A percentile compares a stretch with the other conserved stretches of the same genome.
Evolutionary conservation across 805 yeast species (phyloP).

Genomic region (Cyberlindnera mrakii): DNA sequence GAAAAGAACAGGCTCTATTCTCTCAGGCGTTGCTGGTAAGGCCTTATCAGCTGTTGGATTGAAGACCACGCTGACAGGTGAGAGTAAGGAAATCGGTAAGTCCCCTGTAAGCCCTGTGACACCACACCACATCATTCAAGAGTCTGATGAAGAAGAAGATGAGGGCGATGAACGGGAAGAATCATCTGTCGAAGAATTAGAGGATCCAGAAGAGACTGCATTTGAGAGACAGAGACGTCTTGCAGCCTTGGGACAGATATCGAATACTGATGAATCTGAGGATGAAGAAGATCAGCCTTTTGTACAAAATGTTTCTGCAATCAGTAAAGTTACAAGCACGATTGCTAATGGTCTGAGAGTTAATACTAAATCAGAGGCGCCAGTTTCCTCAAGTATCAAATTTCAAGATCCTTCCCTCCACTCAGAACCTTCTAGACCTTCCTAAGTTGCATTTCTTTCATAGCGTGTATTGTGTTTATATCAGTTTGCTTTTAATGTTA

Average conservation of each 20-base stretch:
- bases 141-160: conserved; percentile 14
- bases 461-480: too few species aligned
- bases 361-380: conserved; percentile 22
- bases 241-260: conserved; percentile 14
- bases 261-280: conserved; percentile 20
- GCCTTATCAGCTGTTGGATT: conserved; percentile 55
- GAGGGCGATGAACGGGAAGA: conserved; percentile 19
- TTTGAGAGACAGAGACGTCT: conserved; percentile 19
- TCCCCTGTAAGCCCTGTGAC: neutral
- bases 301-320: conserved; percentile 8
- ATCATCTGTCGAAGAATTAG: conserved; percentile 14
- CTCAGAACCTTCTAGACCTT: too few species aligned
- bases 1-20: conserved; percentile 33
- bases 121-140: neutral
- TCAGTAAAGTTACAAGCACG: conserved; percentile 4
- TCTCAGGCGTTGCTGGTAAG: conserved; percentile 20
- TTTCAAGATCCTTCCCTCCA: too few species aligned
- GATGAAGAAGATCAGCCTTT: conserved; percentile 26
- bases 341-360: conserved; percentile 6
- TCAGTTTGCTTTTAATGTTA: too few species aligned
- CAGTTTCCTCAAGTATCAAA: neutral
- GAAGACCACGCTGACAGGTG: conserved; percentile 18
- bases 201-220: conserved; percentile 18
- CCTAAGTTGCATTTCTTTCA: too few species aligned
- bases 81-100: neutral